Evolutionary conservation across 805 yeast genomes (phyloP).

Genomic region (Vanderwaltozyma yarrowii): DNA sequence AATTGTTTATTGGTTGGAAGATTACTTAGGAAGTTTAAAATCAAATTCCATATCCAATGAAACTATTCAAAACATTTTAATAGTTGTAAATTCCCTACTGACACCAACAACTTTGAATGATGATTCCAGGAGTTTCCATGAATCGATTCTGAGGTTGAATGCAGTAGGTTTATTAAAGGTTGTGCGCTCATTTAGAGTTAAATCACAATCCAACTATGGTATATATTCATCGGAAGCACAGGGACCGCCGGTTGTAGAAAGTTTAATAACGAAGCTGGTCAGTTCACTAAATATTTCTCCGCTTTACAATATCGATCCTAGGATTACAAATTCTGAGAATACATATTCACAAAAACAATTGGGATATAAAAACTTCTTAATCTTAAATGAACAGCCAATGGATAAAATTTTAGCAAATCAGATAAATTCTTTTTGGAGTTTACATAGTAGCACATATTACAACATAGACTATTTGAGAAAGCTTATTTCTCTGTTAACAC

Average conservation of each 20-base stretch:
- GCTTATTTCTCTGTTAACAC: slow-evolving; percentile 21
- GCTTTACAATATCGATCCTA: slow-evolving; percentile 22
- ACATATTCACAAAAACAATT: slow-evolving; percentile 22
- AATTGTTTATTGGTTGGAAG: slow-evolving; percentile 41
- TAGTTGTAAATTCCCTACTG: slow-evolving; percentile 32
- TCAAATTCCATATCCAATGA: slow-evolving; percentile 18
- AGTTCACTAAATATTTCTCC: slow-evolving; percentile 17
- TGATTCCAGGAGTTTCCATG: slow-evolving; percentile 37
- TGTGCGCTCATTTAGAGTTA: slow-evolving; percentile 15
- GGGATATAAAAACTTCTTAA: slow-evolving; percentile 16
- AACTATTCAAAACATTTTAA: slow-evolving; percentile 28
- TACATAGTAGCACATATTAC: slow-evolving; percentile 29
- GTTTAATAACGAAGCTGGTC: slow-evolving; percentile 16
- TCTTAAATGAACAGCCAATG: slow-evolving; percentile 23
- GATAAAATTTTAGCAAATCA: slow-evolving; percentile 27
- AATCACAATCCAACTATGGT: slow-evolving; percentile 22
- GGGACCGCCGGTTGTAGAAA: slow-evolving; percentile 19
- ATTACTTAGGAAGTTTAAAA: slow-evolving; percentile 30
- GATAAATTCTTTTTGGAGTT: slow-evolving; percentile 28
- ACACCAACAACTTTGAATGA: slow-evolving; percentile 36
- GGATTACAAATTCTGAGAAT: slow-evolving; percentile 12
- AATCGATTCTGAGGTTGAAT: slow-evolving; percentile 29
- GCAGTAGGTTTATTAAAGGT: slow-evolving; percentile 18
- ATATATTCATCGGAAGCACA: slow-evolving; percentile 25
- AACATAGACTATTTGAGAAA: slow-evolving; percentile 25